Base-by-base conservation (phyloP, 208 protist genomes). In the Trypanosoma boissoni region DNA sequence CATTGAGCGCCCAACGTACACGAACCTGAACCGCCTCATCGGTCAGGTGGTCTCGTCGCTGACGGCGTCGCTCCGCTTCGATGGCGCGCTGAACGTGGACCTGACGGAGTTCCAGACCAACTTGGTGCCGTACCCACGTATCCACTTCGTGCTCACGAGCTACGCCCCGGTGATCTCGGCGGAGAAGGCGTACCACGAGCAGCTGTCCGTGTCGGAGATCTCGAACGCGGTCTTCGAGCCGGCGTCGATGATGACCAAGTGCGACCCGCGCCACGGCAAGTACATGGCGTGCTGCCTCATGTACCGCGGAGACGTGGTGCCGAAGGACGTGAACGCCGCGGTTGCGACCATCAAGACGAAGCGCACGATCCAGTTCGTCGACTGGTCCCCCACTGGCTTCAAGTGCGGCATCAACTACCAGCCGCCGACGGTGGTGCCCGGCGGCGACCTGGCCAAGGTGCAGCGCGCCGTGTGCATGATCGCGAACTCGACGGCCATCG, bases 391-490 rank as follows among this genome's bases (percentile, higher is more conserved):
- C 52, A 98, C 92, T 57, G 96, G 97, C 59, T 98, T 99, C 95
- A 99, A 99, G 88, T 96, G 95, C 77, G 98, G 97, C 74, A 98
- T 99, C 85, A 99, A 99, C 93, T 97, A 98, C 76, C 87, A 98
- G 97, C 98, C 60, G 89, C 96, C 98, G 34, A 97, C 93, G 24
- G 88, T 94, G 26, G 86, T 98, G 14, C 94, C 95, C 32, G 96
- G 95, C 55, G 94, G 92, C 51, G 96, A 98, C 73, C 76, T 99
- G 45, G 92, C 93, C 64, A 76, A 98, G 28, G 91, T 98, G 46
- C 76, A 97, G 69, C 75, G 96, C 45, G 88, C 96, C 31, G 89
- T 98, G 61, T 98, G 91, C 80, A 98, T 98, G 95, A 74, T 98
- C 24, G 76, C 84, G 48, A 98, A 98, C 83, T 95, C 29, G 24